Conservation (phyloP, 2,329 filamentous ascomycete species). For the Aureobasidium sp. region DNA sequence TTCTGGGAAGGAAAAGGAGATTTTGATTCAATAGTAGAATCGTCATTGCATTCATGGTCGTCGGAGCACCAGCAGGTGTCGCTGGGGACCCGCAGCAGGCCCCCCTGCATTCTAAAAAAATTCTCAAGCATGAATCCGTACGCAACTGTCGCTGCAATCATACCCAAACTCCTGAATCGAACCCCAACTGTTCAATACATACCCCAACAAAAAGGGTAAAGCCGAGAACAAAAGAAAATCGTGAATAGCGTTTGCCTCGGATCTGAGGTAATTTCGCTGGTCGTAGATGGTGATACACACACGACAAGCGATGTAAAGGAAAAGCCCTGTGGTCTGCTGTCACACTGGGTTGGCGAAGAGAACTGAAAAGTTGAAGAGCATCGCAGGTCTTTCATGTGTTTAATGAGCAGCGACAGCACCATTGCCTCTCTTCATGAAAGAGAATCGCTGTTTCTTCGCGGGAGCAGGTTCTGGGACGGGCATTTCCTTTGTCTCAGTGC, state of each 20-base stretch:
- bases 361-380: background rate
- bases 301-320: background rate
- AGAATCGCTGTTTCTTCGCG: slow-evolving; percentile 19
- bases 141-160: slow-evolving; percentile 1
- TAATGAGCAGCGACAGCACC: slow-evolving; percentile 19
- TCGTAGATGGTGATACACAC: background rate
- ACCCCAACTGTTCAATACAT: slow-evolving; percentile 1
- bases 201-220: background rate
- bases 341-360: background rate
- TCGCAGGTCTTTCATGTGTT: background rate
- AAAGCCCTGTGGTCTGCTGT: background rate
- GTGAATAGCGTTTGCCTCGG: background rate
- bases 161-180: background rate
- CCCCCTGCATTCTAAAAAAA: slow-evolving; percentile 9
- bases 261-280: background rate
- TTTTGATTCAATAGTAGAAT: background rate
- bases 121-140: background rate
- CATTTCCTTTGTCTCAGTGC: background rate
- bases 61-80: background rate
- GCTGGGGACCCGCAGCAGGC: background rate
- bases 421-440: slow-evolving; percentile 16
- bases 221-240: slow-evolving; percentile 3
- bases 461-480: background rate
- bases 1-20: background rate
- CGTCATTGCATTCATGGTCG: slow-evolving; percentile 5